Evolutionary conservation across 768 basidiomycete species (phyloP).

Genomic region (Hortiboletus flavorubellus): DNA sequence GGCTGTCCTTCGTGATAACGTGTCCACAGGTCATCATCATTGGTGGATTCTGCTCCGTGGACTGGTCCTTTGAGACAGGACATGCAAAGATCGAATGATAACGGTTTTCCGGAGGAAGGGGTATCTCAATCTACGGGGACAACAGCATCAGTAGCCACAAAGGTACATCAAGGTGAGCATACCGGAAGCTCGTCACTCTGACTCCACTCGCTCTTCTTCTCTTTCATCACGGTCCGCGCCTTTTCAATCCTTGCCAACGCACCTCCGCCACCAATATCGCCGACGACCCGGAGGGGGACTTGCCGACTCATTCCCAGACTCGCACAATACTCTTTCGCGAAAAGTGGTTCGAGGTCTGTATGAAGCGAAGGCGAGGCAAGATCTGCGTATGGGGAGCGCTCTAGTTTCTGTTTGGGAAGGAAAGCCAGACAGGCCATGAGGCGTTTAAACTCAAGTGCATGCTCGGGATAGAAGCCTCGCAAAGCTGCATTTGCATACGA

Average conservation of each 20-base stretch:
- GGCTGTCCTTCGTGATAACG: conserved; percentile 89
- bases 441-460: conserved; percentile 62
- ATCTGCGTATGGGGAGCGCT: conserved; percentile 71
- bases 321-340: conserved; percentile 87
- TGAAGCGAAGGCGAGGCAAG: conserved; percentile 70
- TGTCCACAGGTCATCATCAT: conserved; percentile 99
- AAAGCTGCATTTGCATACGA: conserved; percentile 71
- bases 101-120: conserved; percentile 76
- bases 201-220: conserved; percentile 90
- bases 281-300: conserved; percentile 82
- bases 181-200: conserved; percentile 89
- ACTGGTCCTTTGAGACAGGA: conserved; percentile 96
- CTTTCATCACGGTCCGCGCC: conserved; percentile 89
- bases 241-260: conserved; percentile 92
- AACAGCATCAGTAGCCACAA: background rate
- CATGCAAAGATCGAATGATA: conserved; percentile 98
- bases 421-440: conserved; percentile 69
- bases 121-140: conserved; percentile 81
- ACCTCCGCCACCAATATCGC: conserved; percentile 90
- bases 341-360: conserved; percentile 74
- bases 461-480: conserved; percentile 57
- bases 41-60: conserved; percentile 88
- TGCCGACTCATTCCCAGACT: conserved; percentile 86
- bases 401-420: conserved; percentile 64
- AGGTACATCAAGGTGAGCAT: background rate